A percentile compares a stretch with the other conserved stretches of the same genome.
These are phyloP conservation scores for Eragrostis tef DNA, from an alignment of 202 grass and related monocot species.

Conservation along the genomic window DNA sequence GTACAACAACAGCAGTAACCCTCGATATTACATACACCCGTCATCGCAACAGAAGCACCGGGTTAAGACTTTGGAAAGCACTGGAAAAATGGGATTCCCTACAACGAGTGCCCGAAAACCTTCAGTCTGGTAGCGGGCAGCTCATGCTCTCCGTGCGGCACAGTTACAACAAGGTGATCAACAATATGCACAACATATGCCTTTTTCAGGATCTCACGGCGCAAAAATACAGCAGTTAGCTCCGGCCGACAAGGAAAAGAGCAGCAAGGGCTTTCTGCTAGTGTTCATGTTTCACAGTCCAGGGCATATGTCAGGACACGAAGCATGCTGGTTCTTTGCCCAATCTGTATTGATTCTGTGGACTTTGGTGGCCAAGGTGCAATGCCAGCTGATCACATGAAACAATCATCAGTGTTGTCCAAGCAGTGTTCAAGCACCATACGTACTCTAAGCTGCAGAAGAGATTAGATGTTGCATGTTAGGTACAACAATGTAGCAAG, in stretches of 20 bases:
- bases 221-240: conserved; percentile 30
- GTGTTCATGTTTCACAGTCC: background rate
- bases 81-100: conserved; percentile 35
- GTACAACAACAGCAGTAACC: background rate
- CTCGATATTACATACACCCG: background rate
- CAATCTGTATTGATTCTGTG: conserved; percentile 15
- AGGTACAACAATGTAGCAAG: background rate
- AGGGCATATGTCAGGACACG: background rate
- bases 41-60: background rate
- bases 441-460: conserved; percentile 81
- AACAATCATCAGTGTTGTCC: conserved; percentile 47
- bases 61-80: background rate
- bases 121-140: conserved; percentile 4
- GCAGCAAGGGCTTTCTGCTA: conserved; percentile 12
- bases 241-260: background rate
- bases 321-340: conserved; percentile 15
- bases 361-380: background rate
- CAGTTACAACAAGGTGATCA: conserved; percentile 31
- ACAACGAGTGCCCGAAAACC: conserved; percentile 21
- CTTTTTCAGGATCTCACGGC: conserved; percentile 24
- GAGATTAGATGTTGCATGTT: background rate
- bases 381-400: conserved; percentile 39
- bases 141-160: conserved; percentile 25
- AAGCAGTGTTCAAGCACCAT: conserved; percentile 87
- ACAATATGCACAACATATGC: conserved; percentile 21